Base-by-base conservation (phyloP, 768 basidiomycete species). In the Xerocomellus chrysenteron region DNA sequence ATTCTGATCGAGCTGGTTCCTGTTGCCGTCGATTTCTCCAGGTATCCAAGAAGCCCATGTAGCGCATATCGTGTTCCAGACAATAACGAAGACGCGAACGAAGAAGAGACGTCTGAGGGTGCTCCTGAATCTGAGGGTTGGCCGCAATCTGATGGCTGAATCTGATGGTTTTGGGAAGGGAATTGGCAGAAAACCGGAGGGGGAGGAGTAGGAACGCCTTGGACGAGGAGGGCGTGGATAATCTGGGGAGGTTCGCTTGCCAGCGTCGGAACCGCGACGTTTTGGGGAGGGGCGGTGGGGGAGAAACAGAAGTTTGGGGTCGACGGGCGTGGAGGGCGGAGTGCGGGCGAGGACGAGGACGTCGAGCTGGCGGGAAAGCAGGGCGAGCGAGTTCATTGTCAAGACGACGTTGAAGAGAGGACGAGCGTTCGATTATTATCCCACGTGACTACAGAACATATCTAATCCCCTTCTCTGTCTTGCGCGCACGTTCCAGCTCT, bases 351-450 rank as follows among this genome's bases (percentile, higher is more conserved):
- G 74, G 56, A 86, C 85, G 62, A 90, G 75, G 58, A 82, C 84
- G 76, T 93, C 89, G 78, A 91, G 85, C 71, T 90, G 87, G 68
- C 87, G 86, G 62, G 91, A 89, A 58, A 93, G 79, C 74, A 89
- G 86, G 17, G 82, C 79, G 66, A 93, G 83, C 64, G 88, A 88
- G 77, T 93, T 92, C 91, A 93, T 93, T 14, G 41, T n/a, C 39
- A 40, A n/a, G 17, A 44, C 26, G 50, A 41, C 37, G 37, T 30
- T 28, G 17, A 39, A 24, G 32, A 12, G 33, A 33, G 42, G 54
- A 24, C 12, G 19, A 24, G 45, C 45, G 39, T 40, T 16, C 11
- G 24, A 12, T 28, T 56, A 39, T 43, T 42, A 37, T 46, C 19
- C 37, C 50, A 62, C 50, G 36, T 47, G 55, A 56, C 48, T 35